A percentile compares a stretch with the other conserved stretches of the same genome.
Conservation (phyloP, 805 yeast species). For the Blastobotrys robertii region DNA sequence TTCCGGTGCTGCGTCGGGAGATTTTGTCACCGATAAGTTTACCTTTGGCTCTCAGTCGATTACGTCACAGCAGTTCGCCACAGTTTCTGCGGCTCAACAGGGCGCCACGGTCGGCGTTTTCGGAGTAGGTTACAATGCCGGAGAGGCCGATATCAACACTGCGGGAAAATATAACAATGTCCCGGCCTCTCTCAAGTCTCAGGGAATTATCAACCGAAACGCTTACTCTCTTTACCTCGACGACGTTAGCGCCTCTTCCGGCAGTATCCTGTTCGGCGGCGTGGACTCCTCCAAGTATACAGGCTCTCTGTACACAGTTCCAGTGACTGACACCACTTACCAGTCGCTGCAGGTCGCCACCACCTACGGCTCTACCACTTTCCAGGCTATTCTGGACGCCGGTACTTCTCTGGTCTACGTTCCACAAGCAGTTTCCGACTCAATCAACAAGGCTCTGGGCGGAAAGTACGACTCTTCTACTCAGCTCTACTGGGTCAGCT, state of each 20-base stretch:
- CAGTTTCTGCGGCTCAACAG: conserved; percentile 7
- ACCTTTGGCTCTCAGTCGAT: conserved; percentile 37
- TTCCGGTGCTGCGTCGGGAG: conserved; percentile 30
- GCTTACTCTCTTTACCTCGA: conserved; percentile 57
- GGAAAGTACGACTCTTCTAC: conserved; percentile 3
- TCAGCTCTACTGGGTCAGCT: conserved; percentile 18
- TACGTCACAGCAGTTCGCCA: conserved; percentile 13
- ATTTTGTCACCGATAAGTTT: conserved; percentile 53
- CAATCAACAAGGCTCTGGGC: conserved; percentile 1
- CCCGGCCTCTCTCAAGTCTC: conserved; percentile 44
- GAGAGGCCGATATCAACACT: too few relatives aligned
- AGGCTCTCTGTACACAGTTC: conserved; percentile 33
- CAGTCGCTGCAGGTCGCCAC: conserved; percentile 9
- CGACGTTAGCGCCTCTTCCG: conserved; percentile 20
- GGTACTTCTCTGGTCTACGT: conserved; percentile 12
- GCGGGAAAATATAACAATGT: conserved; percentile 40
- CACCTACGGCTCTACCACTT: conserved; percentile 1
- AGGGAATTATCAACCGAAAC: conserved; percentile 44
- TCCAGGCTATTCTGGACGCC: conserved; percentile 11
- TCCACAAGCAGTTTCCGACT: neutral
- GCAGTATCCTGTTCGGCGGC: conserved; percentile 37
- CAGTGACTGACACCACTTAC: conserved; percentile 28
- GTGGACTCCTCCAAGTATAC: conserved; percentile 33
- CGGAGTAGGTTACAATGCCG: conserved; percentile 20
- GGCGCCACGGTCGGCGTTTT: conserved; percentile 11